Evolutionary conservation across 2,329 filamentous ascomycete species (phyloP), one percentile per base, ranked within the genome.

Genomic region (Ophiocordyceps camponoti-leonardi): DNA sequence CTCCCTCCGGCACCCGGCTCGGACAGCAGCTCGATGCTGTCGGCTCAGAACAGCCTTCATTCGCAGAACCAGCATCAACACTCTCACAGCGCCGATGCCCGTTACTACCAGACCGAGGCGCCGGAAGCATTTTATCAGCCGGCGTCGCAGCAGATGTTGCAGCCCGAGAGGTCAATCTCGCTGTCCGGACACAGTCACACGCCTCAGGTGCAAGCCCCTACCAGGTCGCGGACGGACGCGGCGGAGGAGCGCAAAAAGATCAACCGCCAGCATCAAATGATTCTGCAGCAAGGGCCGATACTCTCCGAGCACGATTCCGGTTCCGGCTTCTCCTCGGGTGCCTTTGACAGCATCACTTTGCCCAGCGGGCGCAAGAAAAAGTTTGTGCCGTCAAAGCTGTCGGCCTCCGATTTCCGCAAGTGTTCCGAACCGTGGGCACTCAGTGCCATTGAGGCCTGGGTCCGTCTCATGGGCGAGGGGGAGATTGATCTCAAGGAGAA

Each of bases 391-490:
- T 75, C 83, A 18, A 95, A 94, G 60, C 67, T 98, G 28, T 84
- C 81, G 0, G 71, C 78, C 2, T 74, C 73, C 18, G 90, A 98
- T 55, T 90, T 94, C 62, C 81, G 79, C 53, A 86, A 79, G 56
- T 98, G 92, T 56, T 62, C 70, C 2, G 86, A 95, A 61, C 92
- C 92, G 1, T 98, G 92, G 92, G 87, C 90, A 1, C 68, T 98
- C 43, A 94, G 86, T 60, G 76, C 80, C n/a, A 78, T 98, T 49
- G 79, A 90, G 39, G 66, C 73, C 2, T 98, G 92, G 92, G 72
- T 96, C 48, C 81, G 83, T 48, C 79, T 83, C 47, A 82, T 96
- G 75, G 86, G 86, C 12, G 88, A 95, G 53, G 88, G 90, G 37
- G 90, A 95, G 57, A 79, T 81, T 12, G 87, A 98, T 61, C 67